Evolutionary conservation across 2,329 filamentous ascomycete genomes (phyloP).

Genomic region (Penicillium sp.): DNA sequence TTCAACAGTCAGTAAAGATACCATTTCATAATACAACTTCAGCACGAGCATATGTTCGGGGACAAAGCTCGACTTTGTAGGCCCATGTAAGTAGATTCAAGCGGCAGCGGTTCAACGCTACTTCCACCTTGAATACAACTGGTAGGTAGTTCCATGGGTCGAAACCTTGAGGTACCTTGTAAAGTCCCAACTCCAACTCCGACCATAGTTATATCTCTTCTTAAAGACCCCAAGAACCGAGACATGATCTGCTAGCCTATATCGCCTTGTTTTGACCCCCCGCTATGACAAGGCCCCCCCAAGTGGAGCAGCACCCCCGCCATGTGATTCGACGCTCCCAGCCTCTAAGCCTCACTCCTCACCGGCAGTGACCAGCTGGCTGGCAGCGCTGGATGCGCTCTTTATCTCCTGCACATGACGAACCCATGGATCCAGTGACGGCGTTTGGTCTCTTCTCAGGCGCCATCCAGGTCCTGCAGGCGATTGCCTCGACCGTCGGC

Average conservation of each 20-base stretch:
- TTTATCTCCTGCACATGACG: not conserved
- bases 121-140: no score
- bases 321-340: conserved; percentile 1
- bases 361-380: not conserved
- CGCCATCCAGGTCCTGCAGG: conserved; percentile 36
- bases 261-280: not conserved
- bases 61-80: no score
- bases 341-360: not conserved
- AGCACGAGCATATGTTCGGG: no score
- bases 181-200: no score
- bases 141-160: no score
- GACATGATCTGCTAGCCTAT: not conserved
- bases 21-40: no score
- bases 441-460: conserved; percentile 37
- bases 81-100: no score
- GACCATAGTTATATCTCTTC: no score
- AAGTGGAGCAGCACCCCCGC: not conserved
- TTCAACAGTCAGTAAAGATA: no score
- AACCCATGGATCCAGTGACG: conserved; percentile 39
- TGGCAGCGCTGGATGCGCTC: not conserved
- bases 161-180: no score
- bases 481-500: conserved; percentile 35
- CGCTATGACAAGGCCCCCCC: not conserved
- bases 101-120: no score
- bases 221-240: not conserved